Evolutionary conservation across 805 yeast species (phyloP), one percentile per base, ranked within the genome.

Genomic region (Saturnispora ahearnii): DNA sequence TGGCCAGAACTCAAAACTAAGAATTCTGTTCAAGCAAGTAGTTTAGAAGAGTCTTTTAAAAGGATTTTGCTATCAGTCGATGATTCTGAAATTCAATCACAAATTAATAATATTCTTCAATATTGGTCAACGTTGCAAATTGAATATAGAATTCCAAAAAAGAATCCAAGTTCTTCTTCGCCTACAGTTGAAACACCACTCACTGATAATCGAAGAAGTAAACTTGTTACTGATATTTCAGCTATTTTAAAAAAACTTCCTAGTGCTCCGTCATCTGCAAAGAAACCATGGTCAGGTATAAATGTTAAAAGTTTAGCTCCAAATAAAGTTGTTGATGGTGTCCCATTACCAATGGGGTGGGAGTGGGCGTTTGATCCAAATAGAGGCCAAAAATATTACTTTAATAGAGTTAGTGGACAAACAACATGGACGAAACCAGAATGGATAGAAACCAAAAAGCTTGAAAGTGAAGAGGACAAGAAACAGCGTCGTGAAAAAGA

Each of bases 121-220:
- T 82, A 73, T 51, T 91, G 97, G 97, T 70, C 81, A 44, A 70
- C 70, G 30, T 75, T 87, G 53, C 82, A 84, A 60, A 80, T 87
- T 77, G 91, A 89, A n/a, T 86, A 83, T 60, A 77, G 95, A 44
- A 90, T 91, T 49, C 90, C 95, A 1, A 82, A 90, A 57, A 73
- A 73, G 37, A 66, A 46, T 8, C 62, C 74, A 41, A 68, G 46
- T 28, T 55, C 33, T 2, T 38, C 44, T 1, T 41, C 42, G 7
- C 18, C 28, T 15, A 4, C 21, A 8, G 28, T 6, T 10, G 21
- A n/a, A 11, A 18, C 41, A 1, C 53, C 45, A 11, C 31, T 36
- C n/a, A 32, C 59, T 10, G 62, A 60, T 51, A 64, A 58, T 15
- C 55, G 66, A 49, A 52, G 66, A 38, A 49, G 55, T 45, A 53